Evolutionary conservation across 306 rosid genomes (phyloP).

Genomic region (Dryas drummondii): DNA sequence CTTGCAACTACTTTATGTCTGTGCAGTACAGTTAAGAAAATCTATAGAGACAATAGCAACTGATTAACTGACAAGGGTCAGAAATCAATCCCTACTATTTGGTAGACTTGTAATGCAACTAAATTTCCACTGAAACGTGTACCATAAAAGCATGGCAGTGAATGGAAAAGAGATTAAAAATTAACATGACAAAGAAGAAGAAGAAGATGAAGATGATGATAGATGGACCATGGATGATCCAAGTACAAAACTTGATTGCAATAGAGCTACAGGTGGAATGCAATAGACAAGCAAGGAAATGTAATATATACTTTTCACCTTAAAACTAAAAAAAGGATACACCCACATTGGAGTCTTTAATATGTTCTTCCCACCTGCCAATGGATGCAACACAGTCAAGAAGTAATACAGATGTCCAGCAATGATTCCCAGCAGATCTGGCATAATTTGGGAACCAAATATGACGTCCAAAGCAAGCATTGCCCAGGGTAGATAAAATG

Average conservation of each 20-base stretch:
- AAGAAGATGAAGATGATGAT: not conserved
- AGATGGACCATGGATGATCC: not conserved
- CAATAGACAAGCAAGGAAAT: not conserved
- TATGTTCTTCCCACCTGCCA: conserved; percentile 80
- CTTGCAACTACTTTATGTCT: conserved; percentile 74
- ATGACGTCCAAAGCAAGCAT: conserved; percentile 94
- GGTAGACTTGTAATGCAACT: not conserved
- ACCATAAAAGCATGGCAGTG: not conserved
- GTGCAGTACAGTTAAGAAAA: conserved; percentile 46
- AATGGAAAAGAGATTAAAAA: not conserved
- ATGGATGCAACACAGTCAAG: conserved; percentile 90
- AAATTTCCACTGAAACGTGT: not conserved
- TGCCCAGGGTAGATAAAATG: conserved; percentile 97
- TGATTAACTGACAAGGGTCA: not conserved
- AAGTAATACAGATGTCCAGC: conserved; percentile 97
- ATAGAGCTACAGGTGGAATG: conserved; percentile 4
- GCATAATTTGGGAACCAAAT: conserved; percentile 66
- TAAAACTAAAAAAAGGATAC: conserved; percentile 57
- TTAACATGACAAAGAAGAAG: not conserved
- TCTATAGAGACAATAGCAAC: not conserved
- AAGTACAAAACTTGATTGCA: not conserved
- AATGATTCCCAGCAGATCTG: conserved; percentile 79
- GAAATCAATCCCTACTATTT: not conserved
- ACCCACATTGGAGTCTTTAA: conserved; percentile 85
- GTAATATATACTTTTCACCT: conserved; percentile 12